These are phyloP conservation scores for Closterium sp. DNA, from an alignment of 139 green algal species.

Conservation along the genomic window DNA sequence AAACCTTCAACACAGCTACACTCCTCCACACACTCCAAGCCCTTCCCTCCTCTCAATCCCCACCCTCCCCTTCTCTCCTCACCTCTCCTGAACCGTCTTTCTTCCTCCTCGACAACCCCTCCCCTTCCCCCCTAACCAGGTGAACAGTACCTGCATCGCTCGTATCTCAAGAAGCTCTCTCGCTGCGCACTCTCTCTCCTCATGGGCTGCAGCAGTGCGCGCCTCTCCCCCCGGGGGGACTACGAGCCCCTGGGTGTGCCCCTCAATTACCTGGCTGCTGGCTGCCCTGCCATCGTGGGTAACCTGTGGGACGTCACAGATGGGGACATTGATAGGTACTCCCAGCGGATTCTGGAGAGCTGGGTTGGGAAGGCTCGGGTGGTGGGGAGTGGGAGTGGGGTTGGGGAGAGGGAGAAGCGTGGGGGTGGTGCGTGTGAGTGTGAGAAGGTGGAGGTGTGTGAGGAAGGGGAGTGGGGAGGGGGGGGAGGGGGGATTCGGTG, in stretches of 20 bases:
- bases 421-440: not conserved
- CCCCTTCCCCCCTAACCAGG: not conserved
- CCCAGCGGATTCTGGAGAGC: conserved; percentile 58
- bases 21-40: not conserved
- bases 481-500: not conserved
- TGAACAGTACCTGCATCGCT: conserved; percentile 46
- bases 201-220: conserved; percentile 90
- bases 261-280: conserved; percentile 76
- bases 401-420: not conserved
- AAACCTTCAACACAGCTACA: not conserved
- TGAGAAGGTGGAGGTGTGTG: not conserved
- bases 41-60: not conserved
- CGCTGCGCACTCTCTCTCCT: conserved; percentile 71
- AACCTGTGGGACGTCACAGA: conserved; percentile 98
- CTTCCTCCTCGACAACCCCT: not conserved
- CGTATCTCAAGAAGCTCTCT: conserved; percentile 62
- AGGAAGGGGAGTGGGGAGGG: not conserved
- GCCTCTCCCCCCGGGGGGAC: conserved; percentile 53
- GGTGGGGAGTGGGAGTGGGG: not conserved
- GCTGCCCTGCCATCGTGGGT: conserved; percentile 74
- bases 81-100: not conserved
- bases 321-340: conserved; percentile 89
- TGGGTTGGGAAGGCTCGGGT: conserved; percentile 58
- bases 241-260: conserved; percentile 73
- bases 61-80: not conserved